A percentile compares a stretch with the other conserved stretches of the same genome.
Evolutionary conservation across 495 filamentous ascomycete species (phyloP).

Genomic region (Podospora pseudopauciseta): DNA sequence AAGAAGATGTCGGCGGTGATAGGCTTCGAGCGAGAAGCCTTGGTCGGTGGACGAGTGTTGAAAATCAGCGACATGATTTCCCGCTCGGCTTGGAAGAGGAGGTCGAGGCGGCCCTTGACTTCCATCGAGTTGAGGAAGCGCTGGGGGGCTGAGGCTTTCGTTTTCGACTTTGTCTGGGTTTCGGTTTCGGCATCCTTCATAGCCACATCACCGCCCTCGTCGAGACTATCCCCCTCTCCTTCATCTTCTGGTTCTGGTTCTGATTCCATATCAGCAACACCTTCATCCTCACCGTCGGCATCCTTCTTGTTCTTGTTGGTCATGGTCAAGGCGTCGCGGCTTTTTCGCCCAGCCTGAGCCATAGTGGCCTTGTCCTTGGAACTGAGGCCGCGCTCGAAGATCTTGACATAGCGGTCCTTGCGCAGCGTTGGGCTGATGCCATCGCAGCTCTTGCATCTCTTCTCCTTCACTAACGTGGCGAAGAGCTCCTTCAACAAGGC

Average conservation of each 20-base stretch:
- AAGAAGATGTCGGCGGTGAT: slow-evolving; percentile 90
- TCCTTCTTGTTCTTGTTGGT: slow-evolving; percentile 34
- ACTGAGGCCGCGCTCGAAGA: slow-evolving; percentile 78
- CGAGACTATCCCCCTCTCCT: slow-evolving; percentile 49
- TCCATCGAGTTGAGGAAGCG: slow-evolving; percentile 71
- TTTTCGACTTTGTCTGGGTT: slow-evolving; percentile 29
- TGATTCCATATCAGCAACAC: slow-evolving; percentile 62
- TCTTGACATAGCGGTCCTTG: slow-evolving; percentile 84
- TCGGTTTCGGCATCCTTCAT: slow-evolving; percentile 43
- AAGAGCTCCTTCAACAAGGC: slow-evolving; percentile 76
- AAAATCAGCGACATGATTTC: slow-evolving; percentile 81
- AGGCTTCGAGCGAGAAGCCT: slow-evolving; percentile 35
- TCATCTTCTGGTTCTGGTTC: slow-evolving; percentile 44
- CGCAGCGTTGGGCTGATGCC: slow-evolving; percentile 73
- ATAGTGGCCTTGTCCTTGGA: slow-evolving; percentile 70
- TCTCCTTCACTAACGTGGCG: slow-evolving; percentile 57
- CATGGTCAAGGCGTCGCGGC: slow-evolving; percentile 55
- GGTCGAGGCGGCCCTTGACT: slow-evolving; percentile 66
- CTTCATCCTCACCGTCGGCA: slow-evolving; percentile 54
- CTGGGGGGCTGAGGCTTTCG: slow-evolving; percentile 38
- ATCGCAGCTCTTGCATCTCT: slow-evolving; percentile 68
- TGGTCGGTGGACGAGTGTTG: slow-evolving; percentile 59
- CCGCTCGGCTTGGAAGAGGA: slow-evolving; percentile 82
- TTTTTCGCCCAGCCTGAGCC: slow-evolving; percentile 63
- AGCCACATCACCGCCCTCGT: slow-evolving; percentile 52